Conservation (phyloP, 768 basidiomycete genomes). For the Boletus pseudopeckii region DNA sequence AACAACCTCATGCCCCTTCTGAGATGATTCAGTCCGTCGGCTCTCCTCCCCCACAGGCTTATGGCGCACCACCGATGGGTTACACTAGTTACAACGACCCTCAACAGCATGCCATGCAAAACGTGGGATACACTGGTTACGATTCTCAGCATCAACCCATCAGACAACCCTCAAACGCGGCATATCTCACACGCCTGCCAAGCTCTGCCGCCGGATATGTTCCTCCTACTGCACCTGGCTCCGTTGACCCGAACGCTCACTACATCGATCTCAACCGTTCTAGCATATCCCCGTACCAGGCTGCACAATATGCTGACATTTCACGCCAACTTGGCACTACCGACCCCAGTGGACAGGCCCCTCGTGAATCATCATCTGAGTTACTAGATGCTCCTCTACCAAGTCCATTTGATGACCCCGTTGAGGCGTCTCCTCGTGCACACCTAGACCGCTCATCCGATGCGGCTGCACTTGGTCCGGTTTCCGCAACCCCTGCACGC, state of each 20-base stretch:
- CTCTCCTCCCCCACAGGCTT: conserved; percentile 22
- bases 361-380: conserved; percentile 10
- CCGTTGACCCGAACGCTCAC: conserved; percentile 33
- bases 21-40: conserved; percentile 13
- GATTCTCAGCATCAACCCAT: conserved; percentile 25
- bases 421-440: conserved; percentile 28
- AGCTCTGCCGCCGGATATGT: conserved; percentile 14
- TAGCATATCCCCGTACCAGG: conserved; percentile 74
- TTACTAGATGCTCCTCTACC: conserved; percentile 25
- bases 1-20: conserved; percentile 18
- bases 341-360: conserved; percentile 21
- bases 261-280: conserved; percentile 66
- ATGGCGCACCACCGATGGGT: conserved; percentile 19
- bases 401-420: conserved; percentile 28
- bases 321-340: conserved; percentile 47
- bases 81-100: conserved; percentile 27
- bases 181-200: conserved; percentile 22
- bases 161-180: conserved; percentile 23
- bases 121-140: conserved; percentile 22
- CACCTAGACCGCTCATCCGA: conserved; percentile 21
- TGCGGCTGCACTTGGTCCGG: conserved; percentile 8
- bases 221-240: not conserved
- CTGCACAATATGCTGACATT: conserved; percentile 70
- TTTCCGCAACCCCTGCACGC: conserved; percentile 9
- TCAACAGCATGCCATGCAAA: conserved; percentile 21